These are phyloP conservation scores for Sistotremastrum suecicum DNA, from an alignment of 768 basidiomycete species.

Conservation along the genomic window DNA sequence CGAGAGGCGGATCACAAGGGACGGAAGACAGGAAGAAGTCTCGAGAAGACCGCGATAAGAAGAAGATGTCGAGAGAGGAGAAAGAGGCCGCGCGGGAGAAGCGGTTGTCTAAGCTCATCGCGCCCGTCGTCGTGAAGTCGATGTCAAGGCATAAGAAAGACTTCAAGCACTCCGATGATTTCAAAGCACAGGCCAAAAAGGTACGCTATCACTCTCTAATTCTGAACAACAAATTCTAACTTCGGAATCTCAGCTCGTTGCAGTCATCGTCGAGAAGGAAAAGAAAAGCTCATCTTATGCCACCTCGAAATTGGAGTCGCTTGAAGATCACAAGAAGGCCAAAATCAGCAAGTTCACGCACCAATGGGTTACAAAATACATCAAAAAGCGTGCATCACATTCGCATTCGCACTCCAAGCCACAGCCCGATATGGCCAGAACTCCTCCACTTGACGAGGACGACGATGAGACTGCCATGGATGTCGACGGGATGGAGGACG, in stretches of 20 bases:
- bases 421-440: not conserved
- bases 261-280: slow-evolving; percentile 85
- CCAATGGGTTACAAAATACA: slow-evolving; percentile 75
- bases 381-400: slow-evolving; percentile 29
- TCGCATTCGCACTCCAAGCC: not conserved
- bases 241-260: slow-evolving; percentile 46
- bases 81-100: slow-evolving; percentile 69
- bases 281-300: slow-evolving; percentile 76
- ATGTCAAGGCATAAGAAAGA: slow-evolving; percentile 81
- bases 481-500: not conserved
- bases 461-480: not conserved
- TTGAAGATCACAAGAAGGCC: slow-evolving; percentile 72
- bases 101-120: slow-evolving; percentile 66
- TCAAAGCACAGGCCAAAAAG: slow-evolving; percentile 95
- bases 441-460: not conserved
- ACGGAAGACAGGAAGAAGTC: slow-evolving; percentile 9
- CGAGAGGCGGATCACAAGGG: slow-evolving; percentile 13
- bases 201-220: slow-evolving; percentile 27
- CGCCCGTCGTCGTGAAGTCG: slow-evolving; percentile 78
- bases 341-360: slow-evolving; percentile 93
- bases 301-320: slow-evolving; percentile 53
- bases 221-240: not conserved
- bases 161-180: slow-evolving; percentile 54
- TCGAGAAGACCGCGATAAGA: slow-evolving; percentile 18
- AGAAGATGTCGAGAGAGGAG: slow-evolving; percentile 35